Evolutionary conservation across 2,329 filamentous ascomycete species (phyloP), one percentile per base, ranked within the genome.

Genomic region (Cercospora sojina): DNA sequence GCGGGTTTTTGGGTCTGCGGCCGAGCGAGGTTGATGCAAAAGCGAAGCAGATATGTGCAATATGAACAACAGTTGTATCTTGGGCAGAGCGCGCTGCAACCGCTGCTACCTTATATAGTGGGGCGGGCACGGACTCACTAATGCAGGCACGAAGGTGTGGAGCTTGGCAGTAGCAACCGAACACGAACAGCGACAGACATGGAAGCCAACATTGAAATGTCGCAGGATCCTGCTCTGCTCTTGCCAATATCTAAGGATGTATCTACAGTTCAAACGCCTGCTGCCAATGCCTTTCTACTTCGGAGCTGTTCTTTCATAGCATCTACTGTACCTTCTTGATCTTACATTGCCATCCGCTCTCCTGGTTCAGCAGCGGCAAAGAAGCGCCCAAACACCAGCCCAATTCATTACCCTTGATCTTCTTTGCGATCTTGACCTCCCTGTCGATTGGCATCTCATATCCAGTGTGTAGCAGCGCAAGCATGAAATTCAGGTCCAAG

Each of bases 391-490:
- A 84, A 82, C 94, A 98, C 95, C 95, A 99, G 43, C 95, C 95
- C 74, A 99, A 82, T 83, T 99, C 96, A 79, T 97, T 97, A 64
- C 89, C 89, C 83, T 96, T 94, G 77, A 99, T 96, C 86, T 97
- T 97, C 90, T 99, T 99, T 67, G 94, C 95, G 77, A 97, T 96
- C 85, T 91, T 94, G 71, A 99, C 93, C 80, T 99, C 95, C 43
- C 96, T 87, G 72, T 97, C 92, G 74, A 98, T 89, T 3, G 94
- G 94, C 92, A 99, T 97, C 73, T 98, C 95, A 76, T 99, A 99
- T 3, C 95, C 95, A 5, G 92, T 96, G 80, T 98, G 93, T 63
- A 98, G 83, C 65, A 99, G 84, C 27, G 91, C 91, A 74, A 96
- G 82, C 92, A 97, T 97, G 77, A 98, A 99, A 83, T 92, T 99